Percentiles rank a stretch among this genome's conserved stretches.
Evolutionary conservation across 1,139 yeast species (phyloP).

Genomic region (Zygoascus meyerae): DNA sequence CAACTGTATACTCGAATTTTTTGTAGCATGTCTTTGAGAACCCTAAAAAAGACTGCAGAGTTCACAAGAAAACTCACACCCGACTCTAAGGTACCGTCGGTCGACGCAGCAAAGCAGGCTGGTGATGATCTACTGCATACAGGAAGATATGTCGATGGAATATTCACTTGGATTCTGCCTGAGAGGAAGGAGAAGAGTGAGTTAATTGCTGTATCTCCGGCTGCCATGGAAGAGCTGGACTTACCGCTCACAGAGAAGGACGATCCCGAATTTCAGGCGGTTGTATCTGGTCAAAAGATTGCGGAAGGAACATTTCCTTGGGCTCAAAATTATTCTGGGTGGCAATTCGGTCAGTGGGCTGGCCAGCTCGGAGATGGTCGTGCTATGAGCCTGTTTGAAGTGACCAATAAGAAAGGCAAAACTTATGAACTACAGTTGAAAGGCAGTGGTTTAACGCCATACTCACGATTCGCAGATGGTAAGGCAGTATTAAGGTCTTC

Average conservation of each 20-base stretch:
- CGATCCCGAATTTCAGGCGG: conserved; percentile 37
- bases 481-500: conserved; percentile 87
- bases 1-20: too few relatives aligned
- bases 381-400: conserved; percentile 73
- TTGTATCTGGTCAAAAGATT: conserved; percentile 59
- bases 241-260: conserved; percentile 39
- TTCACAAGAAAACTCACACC: conserved; percentile 52
- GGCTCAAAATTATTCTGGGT: conserved; percentile 91
- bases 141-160: conserved; percentile 65
- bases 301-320: conserved; percentile 59
- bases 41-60: conserved; percentile 11
- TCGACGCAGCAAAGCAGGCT: conserved; percentile 44
- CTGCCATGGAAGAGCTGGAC: conserved; percentile 59
- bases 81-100: conserved; percentile 53
- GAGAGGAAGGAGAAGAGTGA: conserved; percentile 36
- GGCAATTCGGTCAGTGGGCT: conserved; percentile 94
- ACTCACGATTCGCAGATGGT: conserved; percentile 92
- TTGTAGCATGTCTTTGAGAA: conserved; percentile 5
- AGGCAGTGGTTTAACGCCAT: conserved; percentile 91
- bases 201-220: conserved; percentile 53
- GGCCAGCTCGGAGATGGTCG: conserved; percentile 97
- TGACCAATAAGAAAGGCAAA: conserved; percentile 38
- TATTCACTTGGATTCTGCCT: conserved; percentile 51
- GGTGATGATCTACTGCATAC: conserved; percentile 38
- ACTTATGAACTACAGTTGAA: conserved; percentile 71